Evolutionary conservation across 441 rosid genomes (phyloP), one percentile per base, ranked within the genome.

Genomic region (Aquilaria agallochum): DNA sequence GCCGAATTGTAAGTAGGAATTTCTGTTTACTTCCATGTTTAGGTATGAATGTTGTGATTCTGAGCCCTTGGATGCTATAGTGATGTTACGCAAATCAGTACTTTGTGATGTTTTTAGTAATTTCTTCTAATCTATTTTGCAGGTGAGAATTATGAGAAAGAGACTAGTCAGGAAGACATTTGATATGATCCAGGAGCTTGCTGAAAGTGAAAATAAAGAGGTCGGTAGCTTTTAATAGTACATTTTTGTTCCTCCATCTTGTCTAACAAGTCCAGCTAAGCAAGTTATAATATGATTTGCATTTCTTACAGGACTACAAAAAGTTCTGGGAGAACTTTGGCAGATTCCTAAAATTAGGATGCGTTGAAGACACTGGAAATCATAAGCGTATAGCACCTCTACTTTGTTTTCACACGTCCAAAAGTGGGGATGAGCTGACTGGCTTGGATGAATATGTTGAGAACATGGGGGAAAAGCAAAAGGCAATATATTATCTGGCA

Each of bases 261-360:
- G 45, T 32, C 31, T 58, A 12, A 31, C 9, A 40, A 40, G n/a
- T 34, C 51, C 11, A 59, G 47, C 55, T 36, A 30, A 58, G 44
- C 52, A 63, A 11, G n/a, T 33, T 47, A 40, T 54, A 60, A 6
- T 36, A 31, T 47, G 58, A 31, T 54, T 66, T 40, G 3, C 48
- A 34, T 48, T 78, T 58, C 31, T 74, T 71, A n/a, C 82, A 95
- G 96, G 98, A 92, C 74, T 95, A 90, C 76, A 89, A 90, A 71
- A 95, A 90, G 61, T 90, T 95, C 73, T 95, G 98, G 98, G 99
- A 95, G 83, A 92, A 92, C 68, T 89, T 92, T 56, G 97, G 98
- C 13, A 84, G 85, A 80, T 86, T 92, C 75, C 58, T 95, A 51
- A 92, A 95, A 64, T 77, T 95, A 75, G 99, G 99, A 62, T 92